phyloP scores from a whole-genome alignment of 768 basidiomycete genomes.

The Suillus luteus region DNA sequence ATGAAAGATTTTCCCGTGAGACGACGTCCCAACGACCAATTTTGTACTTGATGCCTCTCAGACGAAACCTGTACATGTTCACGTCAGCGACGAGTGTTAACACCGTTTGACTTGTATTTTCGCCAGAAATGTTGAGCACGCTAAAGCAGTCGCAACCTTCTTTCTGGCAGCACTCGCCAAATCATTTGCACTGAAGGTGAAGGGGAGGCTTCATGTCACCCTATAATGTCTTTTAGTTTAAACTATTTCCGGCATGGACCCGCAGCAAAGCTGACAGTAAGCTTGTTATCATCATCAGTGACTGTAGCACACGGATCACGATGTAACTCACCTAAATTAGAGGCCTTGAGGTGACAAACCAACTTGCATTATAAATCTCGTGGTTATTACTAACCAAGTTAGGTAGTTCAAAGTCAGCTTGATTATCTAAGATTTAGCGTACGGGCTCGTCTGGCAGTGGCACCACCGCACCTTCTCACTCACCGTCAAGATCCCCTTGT shows the following conservation, averaged over 20 bases:
- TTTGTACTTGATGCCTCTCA: neutral
- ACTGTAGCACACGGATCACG: neutral
- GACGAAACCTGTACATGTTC: neutral
- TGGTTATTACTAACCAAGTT: neutral
- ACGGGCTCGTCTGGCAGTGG: neutral
- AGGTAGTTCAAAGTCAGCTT: slow-evolving; percentile 4
- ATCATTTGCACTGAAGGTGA: neutral
- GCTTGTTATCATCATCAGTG: neutral
- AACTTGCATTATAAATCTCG: neutral
- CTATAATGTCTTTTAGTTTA: neutral
- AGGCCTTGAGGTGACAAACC: neutral
- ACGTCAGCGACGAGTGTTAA: neutral
- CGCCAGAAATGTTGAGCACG: neutral
- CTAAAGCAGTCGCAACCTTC: neutral
- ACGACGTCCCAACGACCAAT: neutral
- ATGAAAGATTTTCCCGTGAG: neutral
- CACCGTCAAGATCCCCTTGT: slow-evolving; percentile 5
- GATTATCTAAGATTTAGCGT: slow-evolving; percentile 2
- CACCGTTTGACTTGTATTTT: neutral
- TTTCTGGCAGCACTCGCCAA: neutral
- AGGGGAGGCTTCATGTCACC: neutral
- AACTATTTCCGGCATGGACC: neutral
- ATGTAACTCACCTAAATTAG: neutral
- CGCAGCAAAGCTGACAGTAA: neutral
- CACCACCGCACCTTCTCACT: neutral